Conservation (phyloP, 495 filamentous ascomycete species). For the Friedmanniomyces endolithicus region DNA sequence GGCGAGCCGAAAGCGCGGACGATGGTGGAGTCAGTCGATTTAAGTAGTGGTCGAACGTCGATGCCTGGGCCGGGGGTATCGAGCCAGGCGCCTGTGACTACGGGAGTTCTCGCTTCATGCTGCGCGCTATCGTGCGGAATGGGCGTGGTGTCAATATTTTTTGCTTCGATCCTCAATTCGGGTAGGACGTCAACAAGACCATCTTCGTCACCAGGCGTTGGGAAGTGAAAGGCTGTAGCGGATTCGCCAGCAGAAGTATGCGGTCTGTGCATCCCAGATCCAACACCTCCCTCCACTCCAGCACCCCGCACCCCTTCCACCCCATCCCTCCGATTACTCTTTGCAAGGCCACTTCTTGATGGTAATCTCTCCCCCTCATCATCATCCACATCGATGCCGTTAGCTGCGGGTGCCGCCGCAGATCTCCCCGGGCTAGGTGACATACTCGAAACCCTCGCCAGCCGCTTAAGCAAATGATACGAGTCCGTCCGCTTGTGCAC, state of each 20-base stretch:
- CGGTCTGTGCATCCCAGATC: background rate
- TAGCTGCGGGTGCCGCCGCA: no score
- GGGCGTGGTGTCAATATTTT: slow-evolving; percentile 5
- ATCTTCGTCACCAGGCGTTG: background rate
- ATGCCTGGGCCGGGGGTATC: slow-evolving; percentile 27
- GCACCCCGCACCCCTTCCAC: no score
- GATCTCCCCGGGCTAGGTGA: slow-evolving; percentile 33
- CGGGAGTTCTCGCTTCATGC: slow-evolving; percentile 29
- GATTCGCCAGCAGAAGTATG: background rate
- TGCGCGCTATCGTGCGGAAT: background rate
- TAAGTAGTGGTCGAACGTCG: slow-evolving; percentile 3
- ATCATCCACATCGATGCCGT: background rate
- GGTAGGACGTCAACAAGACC: background rate
- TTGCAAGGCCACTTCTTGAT: background rate
- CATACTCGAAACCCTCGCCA: slow-evolving; percentile 49
- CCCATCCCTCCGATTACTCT: background rate
- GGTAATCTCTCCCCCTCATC: background rate
- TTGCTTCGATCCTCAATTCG: background rate
- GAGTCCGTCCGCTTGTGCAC: slow-evolving; percentile 42
- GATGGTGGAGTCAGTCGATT: background rate
- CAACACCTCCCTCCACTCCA: no score
- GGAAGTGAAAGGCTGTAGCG: no score
- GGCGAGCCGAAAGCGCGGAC: slow-evolving; percentile 1
- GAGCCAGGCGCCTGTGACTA: slow-evolving; percentile 38
- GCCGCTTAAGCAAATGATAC: slow-evolving; percentile 48